Base-by-base conservation (phyloP, 2,329 filamentous ascomycete genomes). In the Dactylonectria macrodidyma region DNA sequence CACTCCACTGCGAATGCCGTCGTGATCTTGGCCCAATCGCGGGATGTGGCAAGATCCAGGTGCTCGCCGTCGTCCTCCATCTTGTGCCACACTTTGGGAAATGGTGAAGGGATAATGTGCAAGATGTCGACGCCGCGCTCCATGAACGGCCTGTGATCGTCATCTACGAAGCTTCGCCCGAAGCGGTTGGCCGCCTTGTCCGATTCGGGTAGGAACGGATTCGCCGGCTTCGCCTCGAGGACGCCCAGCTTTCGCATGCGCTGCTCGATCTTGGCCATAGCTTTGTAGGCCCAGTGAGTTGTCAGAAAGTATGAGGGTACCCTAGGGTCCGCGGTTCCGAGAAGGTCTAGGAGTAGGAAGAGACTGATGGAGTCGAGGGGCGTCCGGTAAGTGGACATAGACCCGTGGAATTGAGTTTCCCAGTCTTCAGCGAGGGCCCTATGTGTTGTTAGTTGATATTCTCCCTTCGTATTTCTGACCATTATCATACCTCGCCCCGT, bases 131-230 rank as follows among this genome's bases (percentile, higher is more conserved):
- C 95, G 1, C 96, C 96, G 41, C 94, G 89, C 41, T 84, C 84
- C 86, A 98, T 90, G 76, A 99, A 99, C 1, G 96, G 96, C 5
- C 98, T 80, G 79, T 99, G 96, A 77, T 99, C 96, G 78, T 99
- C 96, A 70, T 91, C 86, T 10, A 97, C 89, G 66, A 81, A 90
- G 52, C 79, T 85, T 61, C 77, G 78, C 48, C 69, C 81, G 75
- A 93, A 87, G 38, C 83, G 79, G 56, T 84, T 77, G 1, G 79
- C 69, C 26, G 77, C 78, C 79, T 91, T 93, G 22, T 85, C 82
- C 1, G 83, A 78, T 48, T 97, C 92, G 7, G 87, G 83, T 5
- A 98, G 83, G 78, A 97, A 97, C 0, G 81, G 78, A 1, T 54
- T 50, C 2, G 34, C 60, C 0, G 87, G 77, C 66, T 82, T 79